Base-by-base conservation (phyloP, 208 protist species). In the Leishmania mexicana region DNA sequence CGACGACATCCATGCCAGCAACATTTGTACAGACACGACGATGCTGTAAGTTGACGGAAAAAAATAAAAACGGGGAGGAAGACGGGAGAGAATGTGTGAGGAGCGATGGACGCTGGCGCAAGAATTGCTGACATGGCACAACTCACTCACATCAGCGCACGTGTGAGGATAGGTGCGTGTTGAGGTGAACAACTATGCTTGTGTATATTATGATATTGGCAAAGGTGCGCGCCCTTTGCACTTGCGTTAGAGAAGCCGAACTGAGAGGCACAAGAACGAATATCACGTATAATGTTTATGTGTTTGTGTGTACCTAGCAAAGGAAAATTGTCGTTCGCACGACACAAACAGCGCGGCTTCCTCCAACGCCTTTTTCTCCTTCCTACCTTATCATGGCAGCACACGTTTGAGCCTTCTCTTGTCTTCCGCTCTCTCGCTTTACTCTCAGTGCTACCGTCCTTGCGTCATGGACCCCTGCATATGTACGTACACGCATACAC, bases 11-110 rank as follows among this genome's bases (percentile, higher is more conserved):
- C 74, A 75, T 68, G 19, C 1, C 60, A 70, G 40, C 65, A 67
- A 76, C 68, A 78, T 71, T 28, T 76, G 76, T 17, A 83, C 28
- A n/a, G 77, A 80, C 45, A 84, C 49, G 49, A 81, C 79, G 15
- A 80, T 38, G 76, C 76, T 79, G 79, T 81, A 74, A 65, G 28
- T 24, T 24, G 17, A 53, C 42, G 5, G 28, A 17, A 19, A 28
- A 19, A 28, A 45, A 2, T 10, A 17, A 15, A 17, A 7, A 15
- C 42, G 57, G 10, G 40, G n/a, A 60, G 38, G 35, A 42, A 62
- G 51, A 77, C 35, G 47, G 15, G 54, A 31, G 73, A 58, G 1
- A 35, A 24, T 42, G 4, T 4, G 28, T 42, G 13, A 24, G 42
- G 45, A 74, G 38, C 40, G 65, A 74, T 24, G 53, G 47, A 21